Base-by-base conservation (phyloP, 768 basidiomycete genomes). In the Leccinum olivaceopallidum region DNA sequence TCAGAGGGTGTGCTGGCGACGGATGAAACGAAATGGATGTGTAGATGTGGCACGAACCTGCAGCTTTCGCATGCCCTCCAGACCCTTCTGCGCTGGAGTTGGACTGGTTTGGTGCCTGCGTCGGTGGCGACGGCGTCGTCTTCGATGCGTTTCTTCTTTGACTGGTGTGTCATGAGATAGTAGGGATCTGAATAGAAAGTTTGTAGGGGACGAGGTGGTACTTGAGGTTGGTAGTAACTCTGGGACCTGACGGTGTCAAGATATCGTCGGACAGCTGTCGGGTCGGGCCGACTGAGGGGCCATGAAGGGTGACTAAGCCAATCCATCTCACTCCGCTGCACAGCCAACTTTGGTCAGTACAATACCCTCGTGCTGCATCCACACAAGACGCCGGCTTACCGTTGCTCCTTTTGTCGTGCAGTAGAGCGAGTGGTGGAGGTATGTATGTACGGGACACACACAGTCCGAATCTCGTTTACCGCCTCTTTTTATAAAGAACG, bases 61-160 rank as follows among this genome's bases (percentile, higher is more conserved):
- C 92, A 94, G 68, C 87, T 86, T 79, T 94, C 92, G 77, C 92
- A 94, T 73, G 92, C 92, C 58, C 92, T 78, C 92, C 93, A 94
- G 52, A 94, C 92, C 66, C 92, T 77, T 51, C 85, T 75, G 59
- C 92, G 82, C 73, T 92, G 92, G 26, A 93, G 80, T 72, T 89
- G 89, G 48, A 93, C 73, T 34, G 90, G 89, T 68, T 90, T 91
- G 53, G 81, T 72, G 66, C 86, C 83, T 52, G 77, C 70, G 64
- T 92, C 90, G 44, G 78, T 65, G 14, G 84, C 67, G 58, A 73
- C 49, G 18, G 73, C 26, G 49, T 83, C 78, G 59, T 89, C 90
- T 54, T 86, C 84, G 65, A 85, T 70, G 57, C 86, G 87, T 75
- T 91, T 92, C 83, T 94, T 94, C 82, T 89, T 92, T 2, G 81